Evolutionary conservation across 2,329 filamentous ascomycete genomes (phyloP).

Genomic region (Alternaria brassicae): DNA sequence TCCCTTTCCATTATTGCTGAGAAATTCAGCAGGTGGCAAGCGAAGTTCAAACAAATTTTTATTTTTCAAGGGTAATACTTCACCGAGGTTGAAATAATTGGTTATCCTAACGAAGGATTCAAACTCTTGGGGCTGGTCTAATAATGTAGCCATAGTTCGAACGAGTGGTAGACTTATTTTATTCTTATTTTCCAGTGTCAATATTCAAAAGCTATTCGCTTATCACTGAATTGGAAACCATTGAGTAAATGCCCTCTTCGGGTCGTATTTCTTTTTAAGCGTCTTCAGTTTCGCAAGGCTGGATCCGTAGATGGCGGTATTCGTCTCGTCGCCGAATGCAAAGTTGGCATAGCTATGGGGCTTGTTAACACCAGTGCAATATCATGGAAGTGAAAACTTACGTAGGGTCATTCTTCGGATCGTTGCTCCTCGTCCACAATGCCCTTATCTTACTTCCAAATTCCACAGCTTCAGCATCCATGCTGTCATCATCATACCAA

Average conservation of each 20-base stretch:
- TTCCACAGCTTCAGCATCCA: conserved; percentile 46
- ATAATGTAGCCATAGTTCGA: background rate
- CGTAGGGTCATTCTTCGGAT: conserved; percentile 28
- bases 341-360: conserved; percentile 38
- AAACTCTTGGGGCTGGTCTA: too few relatives aligned
- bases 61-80: too few relatives aligned
- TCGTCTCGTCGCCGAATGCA: conserved; percentile 35
- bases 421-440: conserved; percentile 31
- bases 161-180: background rate
- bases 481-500: conserved; percentile 48
- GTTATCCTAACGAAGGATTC: too few relatives aligned
- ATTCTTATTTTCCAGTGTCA: background rate
- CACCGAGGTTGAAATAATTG: too few relatives aligned
- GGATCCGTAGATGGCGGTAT: conserved; percentile 32
- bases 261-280: conserved; percentile 40
- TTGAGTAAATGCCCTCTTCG: conserved; percentile 31
- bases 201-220: background rate
- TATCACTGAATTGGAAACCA: conserved; percentile 36
- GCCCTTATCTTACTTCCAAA: conserved; percentile 46
- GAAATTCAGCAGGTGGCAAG: too few relatives aligned
- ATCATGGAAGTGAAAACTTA: conserved; percentile 10
- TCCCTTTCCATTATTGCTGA: too few relatives aligned
- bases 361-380: background rate
- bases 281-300: conserved; percentile 26
- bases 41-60: too few relatives aligned